Evolutionary conservation across 352 stramenopile species (phyloP).

Genomic region (Phytopythium vexans): DNA sequence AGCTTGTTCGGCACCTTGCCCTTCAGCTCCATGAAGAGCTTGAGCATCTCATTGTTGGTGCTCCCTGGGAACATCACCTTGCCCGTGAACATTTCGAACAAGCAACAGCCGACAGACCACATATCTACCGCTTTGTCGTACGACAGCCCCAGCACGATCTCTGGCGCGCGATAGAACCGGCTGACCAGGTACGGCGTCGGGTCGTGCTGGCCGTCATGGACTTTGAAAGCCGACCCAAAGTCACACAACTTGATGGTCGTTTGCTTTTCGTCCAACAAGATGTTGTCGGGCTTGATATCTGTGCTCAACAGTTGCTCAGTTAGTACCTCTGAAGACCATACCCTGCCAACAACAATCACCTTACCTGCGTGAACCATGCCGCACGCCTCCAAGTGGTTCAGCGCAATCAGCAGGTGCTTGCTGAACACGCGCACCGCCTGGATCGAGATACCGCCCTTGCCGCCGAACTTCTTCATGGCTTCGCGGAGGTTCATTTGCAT

Average conservation of each 20-base stretch:
- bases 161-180: constrained; percentile 97
- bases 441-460: constrained; percentile 79
- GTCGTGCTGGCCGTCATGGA: constrained; percentile 89
- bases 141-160: constrained; percentile 88
- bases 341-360: constrained; percentile 2
- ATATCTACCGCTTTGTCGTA: constrained; percentile 98
- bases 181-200: constrained; percentile 98
- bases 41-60: constrained; percentile 98
- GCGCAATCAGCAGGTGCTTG: constrained; percentile 74
- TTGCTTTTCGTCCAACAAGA: constrained; percentile 95
- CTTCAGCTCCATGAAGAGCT: constrained; percentile 96
- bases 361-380: constrained; percentile 92
- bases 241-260: constrained; percentile 96
- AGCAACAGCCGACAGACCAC: constrained; percentile 96
- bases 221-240: constrained; percentile 96
- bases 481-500: constrained; percentile 97
- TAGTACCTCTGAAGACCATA: constrained; percentile 4
- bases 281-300: constrained; percentile 99
- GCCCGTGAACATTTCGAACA: constrained; percentile 98
- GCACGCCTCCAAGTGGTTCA: constrained; percentile 71
- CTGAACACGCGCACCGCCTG: constrained; percentile 82
- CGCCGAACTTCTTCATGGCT: constrained; percentile 89
- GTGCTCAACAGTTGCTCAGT: neutral
- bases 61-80: constrained; percentile 96
- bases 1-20: constrained; percentile 84